Conservation (phyloP, 768 basidiomycete genomes). For the Mycena olivaceomarginata region DNA sequence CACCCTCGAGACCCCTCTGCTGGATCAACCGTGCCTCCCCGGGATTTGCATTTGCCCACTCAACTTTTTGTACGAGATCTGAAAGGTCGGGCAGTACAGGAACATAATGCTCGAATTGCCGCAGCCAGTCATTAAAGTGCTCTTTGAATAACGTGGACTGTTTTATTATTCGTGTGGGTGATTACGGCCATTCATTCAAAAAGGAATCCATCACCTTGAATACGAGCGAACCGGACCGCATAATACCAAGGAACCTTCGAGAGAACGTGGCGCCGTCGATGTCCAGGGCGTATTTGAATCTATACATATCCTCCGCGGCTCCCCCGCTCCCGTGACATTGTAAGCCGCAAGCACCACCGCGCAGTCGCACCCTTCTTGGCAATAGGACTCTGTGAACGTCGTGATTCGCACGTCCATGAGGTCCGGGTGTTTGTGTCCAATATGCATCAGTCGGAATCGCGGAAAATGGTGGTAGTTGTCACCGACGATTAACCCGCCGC, state of each 20-base stretch:
- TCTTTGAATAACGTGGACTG: neutral
- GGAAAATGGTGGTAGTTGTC: slow-evolving; percentile 36
- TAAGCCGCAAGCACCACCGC: neutral
- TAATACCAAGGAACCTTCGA: slow-evolving; percentile 8
- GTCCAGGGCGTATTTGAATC: slow-evolving; percentile 18
- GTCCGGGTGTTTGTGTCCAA: neutral
- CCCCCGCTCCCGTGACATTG: neutral
- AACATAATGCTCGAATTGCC: neutral
- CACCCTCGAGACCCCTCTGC: too few relatives aligned
- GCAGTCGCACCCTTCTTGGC: slow-evolving; percentile 16
- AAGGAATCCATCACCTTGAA: slow-evolving; percentile 9
- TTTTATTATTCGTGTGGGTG: too few relatives aligned
- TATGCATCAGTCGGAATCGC: slow-evolving; percentile 13
- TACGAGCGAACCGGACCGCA: slow-evolving; percentile 13
- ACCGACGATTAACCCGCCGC: slow-evolving; percentile 23
- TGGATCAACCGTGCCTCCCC: slow-evolving; percentile 26
- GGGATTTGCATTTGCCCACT: neutral
- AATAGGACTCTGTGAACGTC: neutral
- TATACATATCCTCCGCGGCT: neutral
- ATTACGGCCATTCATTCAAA: too few relatives aligned
- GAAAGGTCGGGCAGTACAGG: slow-evolving; percentile 14
- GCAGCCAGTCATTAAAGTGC: neutral
- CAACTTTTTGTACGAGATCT: neutral
- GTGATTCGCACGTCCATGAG: slow-evolving; percentile 26
- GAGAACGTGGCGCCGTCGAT: slow-evolving; percentile 20